Evolutionary conservation across 169 alveolate species (phyloP).

Genomic region (Miamiensis avidus): DNA sequence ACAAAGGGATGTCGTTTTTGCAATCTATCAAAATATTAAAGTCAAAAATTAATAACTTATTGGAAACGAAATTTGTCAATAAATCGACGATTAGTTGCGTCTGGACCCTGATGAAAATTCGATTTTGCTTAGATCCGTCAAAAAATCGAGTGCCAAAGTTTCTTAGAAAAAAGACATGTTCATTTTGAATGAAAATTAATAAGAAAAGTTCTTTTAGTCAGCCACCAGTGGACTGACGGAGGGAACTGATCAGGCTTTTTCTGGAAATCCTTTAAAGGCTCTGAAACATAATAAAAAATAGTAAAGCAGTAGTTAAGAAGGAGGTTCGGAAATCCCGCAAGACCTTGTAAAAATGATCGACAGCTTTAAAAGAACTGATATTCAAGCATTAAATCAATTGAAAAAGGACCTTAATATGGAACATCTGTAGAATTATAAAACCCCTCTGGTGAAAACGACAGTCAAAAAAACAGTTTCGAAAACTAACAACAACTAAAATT

Average conservation of each 20-base stretch:
- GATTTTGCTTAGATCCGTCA: background rate
- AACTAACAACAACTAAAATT: too few relatives aligned
- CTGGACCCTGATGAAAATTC: background rate
- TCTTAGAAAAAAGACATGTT: background rate
- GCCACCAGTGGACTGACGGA: conserved; percentile 6
- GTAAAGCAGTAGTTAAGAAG: background rate
- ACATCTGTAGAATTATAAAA: too few relatives aligned
- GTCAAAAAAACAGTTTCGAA: too few relatives aligned
- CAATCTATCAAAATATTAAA: too few relatives aligned
- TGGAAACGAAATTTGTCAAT: background rate
- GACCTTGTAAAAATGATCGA: background rate
- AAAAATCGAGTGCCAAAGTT: background rate
- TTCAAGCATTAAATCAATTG: background rate
- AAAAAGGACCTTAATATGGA: too few relatives aligned
- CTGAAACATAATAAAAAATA: conserved; percentile 33
- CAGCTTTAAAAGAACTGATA: background rate
- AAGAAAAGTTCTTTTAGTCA: background rate
- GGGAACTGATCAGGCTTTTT: conserved; percentile 44
- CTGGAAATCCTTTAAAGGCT: conserved; percentile 53
- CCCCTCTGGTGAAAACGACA: too few relatives aligned
- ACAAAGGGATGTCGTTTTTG: too few relatives aligned
- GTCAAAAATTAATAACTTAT: background rate
- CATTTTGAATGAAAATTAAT: background rate
- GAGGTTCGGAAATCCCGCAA: background rate
- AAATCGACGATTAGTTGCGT: background rate